These are phyloP conservation scores for Bryopsis sp. DNA, from an alignment of 139 green algal species.

Conservation along the genomic window DNA sequence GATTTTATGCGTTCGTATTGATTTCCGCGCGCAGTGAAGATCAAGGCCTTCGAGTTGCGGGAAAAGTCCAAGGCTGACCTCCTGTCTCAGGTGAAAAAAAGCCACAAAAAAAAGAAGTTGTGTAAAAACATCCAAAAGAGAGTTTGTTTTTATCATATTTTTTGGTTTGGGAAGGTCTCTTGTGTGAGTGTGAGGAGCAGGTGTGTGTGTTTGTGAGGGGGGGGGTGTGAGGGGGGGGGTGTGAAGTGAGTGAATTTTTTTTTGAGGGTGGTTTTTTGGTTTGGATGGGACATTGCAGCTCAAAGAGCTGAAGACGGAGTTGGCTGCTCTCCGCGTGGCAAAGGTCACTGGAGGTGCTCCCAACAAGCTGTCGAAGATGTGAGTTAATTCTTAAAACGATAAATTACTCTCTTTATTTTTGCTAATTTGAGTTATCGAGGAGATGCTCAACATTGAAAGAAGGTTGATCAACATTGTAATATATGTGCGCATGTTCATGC, in stretches of 20 bases:
- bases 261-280: neutral
- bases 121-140: too few relatives aligned
- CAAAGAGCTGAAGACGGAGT: constrained; percentile 95
- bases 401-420: neutral
- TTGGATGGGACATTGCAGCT: constrained; percentile 47
- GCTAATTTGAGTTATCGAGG: constrained; percentile 1
- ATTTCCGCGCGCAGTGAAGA: too few relatives aligned
- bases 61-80: constrained; percentile 90
- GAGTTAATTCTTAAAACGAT: constrained; percentile 16
- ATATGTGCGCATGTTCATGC: too few relatives aligned
- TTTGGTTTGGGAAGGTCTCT: too few relatives aligned
- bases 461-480: too few relatives aligned
- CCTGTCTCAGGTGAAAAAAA: constrained; percentile 47
- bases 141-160: too few relatives aligned
- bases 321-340: constrained; percentile 86
- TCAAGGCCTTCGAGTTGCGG: constrained; percentile 94
- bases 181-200: too few relatives aligned
- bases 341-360: constrained; percentile 98
- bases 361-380: constrained; percentile 99
- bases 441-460: too few relatives aligned
- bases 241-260: neutral
- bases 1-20: too few relatives aligned
- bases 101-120: neutral
- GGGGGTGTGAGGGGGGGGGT: too few relatives aligned
- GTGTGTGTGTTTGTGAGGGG: too few relatives aligned